Evolutionary conservation across 2,329 filamentous ascomycete species (phyloP), one percentile per base, ranked within the genome.

Genomic region (Blastomyces emzantsi): DNA sequence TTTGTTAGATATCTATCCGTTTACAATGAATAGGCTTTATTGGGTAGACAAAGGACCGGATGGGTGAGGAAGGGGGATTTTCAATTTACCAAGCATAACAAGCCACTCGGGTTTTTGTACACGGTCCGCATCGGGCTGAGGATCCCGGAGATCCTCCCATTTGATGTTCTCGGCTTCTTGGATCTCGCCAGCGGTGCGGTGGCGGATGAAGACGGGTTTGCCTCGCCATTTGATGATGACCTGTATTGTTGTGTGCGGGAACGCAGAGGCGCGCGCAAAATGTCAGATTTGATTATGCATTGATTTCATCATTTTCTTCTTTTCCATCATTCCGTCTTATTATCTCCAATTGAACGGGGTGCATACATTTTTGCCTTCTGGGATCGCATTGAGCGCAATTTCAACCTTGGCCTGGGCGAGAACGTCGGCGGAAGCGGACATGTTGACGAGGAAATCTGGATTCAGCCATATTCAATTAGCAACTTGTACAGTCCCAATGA

Each of bases 221-320:
- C 94, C 94, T 84, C 94, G 90, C 94, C 94, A 99, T 84, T 99
- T 99, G 85, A 99, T 96, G 79, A 99, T 95, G 78, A 99, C 88
- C 89, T 92, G 73, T 70, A 63, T 30, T 54, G 30, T 54, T 54
- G 30, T 54, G 59, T 57, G 60, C 65, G 66, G 8, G 36, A n/a
- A 47, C 57, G 39, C 43, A 54, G 28, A 39, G 11, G 25, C 19
- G 11, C 33, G 13, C 13, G 41, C 19, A n/a, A 55, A 67, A 49
- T 47, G 47, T 30, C 28, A 56, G 54, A 56, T 41, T 52, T 62
- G 36, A 57, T 22, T 30, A 7, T 57, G 39, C 22, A 22, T 3
- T 36, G 49, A n/a, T n/a, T 56, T 28, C 25, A 62, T 17, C 39
- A 33, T 33, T 2, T 22, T 22, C 6, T 8, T n/a, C 8, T 54